Percentiles rank a stretch among this genome's conserved stretches.
phyloP scores from a whole-genome alignment of 2,329 filamentous ascomycete species.

The Curvularia spicifera region DNA sequence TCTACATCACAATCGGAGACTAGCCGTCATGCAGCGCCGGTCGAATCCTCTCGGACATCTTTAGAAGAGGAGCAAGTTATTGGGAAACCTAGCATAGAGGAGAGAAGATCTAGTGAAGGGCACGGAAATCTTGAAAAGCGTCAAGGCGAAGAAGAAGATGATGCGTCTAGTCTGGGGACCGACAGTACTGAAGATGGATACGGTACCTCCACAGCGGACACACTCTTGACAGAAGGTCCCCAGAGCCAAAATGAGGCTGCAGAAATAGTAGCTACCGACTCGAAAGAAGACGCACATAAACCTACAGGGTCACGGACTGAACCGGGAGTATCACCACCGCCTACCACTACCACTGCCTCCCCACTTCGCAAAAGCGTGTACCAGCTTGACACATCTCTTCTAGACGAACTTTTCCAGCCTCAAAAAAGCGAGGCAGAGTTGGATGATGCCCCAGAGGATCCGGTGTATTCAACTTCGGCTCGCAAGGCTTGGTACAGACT shows the following conservation, averaged over 20 bases:
- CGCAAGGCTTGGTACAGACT: slow-evolving; percentile 51
- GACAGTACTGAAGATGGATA: slow-evolving; percentile 11
- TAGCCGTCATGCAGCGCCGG: slow-evolving; percentile 39
- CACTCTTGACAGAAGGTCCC: slow-evolving; percentile 6
- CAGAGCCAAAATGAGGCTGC: neutral
- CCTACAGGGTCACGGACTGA: neutral
- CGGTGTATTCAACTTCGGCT: slow-evolving; percentile 43
- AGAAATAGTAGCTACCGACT: neutral
- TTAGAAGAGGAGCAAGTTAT: slow-evolving; percentile 39
- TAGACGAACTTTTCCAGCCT: slow-evolving; percentile 39
- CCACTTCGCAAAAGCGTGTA: neutral
- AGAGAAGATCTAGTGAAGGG: neutral
- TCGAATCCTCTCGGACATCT: slow-evolving; percentile 48
- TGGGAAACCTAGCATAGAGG: neutral
- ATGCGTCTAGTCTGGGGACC: slow-evolving; percentile 3
- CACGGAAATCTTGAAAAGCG: neutral
- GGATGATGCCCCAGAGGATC: slow-evolving; percentile 35
- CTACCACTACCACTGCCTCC: neutral
- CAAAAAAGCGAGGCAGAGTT: slow-evolving; percentile 11
- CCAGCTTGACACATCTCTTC: slow-evolving; percentile 26
- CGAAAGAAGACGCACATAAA: neutral
- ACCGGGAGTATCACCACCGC: neutral
- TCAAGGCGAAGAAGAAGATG: neutral
- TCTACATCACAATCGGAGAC: slow-evolving; percentile 48
- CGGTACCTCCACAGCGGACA: slow-evolving; percentile 13